phyloP scores from a whole-genome alignment of 1,139 yeast genomes.

The Candida anutae region DNA sequence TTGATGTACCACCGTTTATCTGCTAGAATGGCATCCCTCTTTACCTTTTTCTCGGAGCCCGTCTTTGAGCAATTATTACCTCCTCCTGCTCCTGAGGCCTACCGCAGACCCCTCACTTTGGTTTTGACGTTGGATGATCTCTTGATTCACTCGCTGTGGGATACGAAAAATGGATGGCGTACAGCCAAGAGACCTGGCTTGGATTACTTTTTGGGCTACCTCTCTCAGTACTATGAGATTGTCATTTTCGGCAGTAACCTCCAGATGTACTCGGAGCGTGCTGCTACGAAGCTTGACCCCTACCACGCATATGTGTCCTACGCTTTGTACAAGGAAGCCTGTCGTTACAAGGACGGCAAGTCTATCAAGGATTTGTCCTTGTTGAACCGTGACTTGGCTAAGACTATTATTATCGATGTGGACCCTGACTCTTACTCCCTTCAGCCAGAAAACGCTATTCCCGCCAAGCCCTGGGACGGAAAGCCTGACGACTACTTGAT shows the following conservation, averaged over 20 bases:
- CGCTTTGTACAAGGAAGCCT: slow-evolving; percentile 84
- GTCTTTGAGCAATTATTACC: slow-evolving; percentile 89
- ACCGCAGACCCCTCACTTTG: slow-evolving; percentile 86
- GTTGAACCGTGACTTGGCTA: slow-evolving; percentile 83
- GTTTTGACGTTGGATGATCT: slow-evolving; percentile 87
- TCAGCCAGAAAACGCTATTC: slow-evolving; percentile 91
- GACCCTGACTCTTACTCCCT: slow-evolving; percentile 63
- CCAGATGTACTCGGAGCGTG: slow-evolving; percentile 78
- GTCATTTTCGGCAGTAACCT: slow-evolving; percentile 83
- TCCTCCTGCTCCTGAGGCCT: slow-evolving; percentile 80
- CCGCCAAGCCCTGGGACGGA: slow-evolving; percentile 83
- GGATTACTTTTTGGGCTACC: slow-evolving; percentile 90
- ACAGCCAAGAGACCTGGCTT: slow-evolving; percentile 98
- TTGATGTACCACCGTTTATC: slow-evolving; percentile 60
- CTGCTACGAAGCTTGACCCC: slow-evolving; percentile 87
- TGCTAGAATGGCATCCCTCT: slow-evolving; percentile 66
- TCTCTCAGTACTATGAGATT: slow-evolving; percentile 92
- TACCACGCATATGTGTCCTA: slow-evolving; percentile 83
- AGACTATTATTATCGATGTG: slow-evolving; percentile 74
- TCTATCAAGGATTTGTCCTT: slow-evolving; percentile 78
- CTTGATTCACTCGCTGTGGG: slow-evolving; percentile 88
- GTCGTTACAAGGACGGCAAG: slow-evolving; percentile 84
- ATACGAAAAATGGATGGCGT: slow-evolving; percentile 91
- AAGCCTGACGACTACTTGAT: slow-evolving; percentile 70
- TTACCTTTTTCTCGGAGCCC: slow-evolving; percentile 87